Conservation (phyloP, 2,329 filamentous ascomycete genomes). For the Emergomyces orientalis region DNA sequence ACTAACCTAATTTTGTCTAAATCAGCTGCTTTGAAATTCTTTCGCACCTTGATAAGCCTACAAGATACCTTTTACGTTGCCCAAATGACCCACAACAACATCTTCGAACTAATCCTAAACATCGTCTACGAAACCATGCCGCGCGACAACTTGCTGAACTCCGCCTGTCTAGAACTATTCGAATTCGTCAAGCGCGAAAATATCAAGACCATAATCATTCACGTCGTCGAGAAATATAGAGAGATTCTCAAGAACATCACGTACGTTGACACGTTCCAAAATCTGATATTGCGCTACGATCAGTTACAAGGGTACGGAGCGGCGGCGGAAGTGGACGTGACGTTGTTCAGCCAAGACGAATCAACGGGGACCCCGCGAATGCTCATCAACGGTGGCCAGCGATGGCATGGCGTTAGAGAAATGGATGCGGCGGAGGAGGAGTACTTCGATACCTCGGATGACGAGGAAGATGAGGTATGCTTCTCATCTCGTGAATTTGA, state of each 20-base stretch:
- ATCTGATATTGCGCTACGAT: constrained; percentile 67
- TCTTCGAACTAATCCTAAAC: constrained; percentile 75
- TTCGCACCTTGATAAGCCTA: constrained; percentile 73
- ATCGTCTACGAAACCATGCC: constrained; percentile 79
- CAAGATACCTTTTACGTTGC: constrained; percentile 88
- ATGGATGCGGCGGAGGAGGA: constrained; percentile 80
- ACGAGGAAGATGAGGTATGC: constrained; percentile 61
- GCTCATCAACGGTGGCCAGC: constrained; percentile 45
- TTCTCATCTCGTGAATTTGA: constrained; percentile 9
- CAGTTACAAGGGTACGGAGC: constrained; percentile 60
- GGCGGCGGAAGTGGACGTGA: constrained; percentile 50
- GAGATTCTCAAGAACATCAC: constrained; percentile 66
- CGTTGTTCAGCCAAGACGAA: constrained; percentile 62
- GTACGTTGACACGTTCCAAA: constrained; percentile 76
- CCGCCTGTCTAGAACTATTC: constrained; percentile 87
- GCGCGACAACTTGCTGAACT: constrained; percentile 86
- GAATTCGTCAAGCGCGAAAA: constrained; percentile 78
- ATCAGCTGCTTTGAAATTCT: constrained; percentile 80
- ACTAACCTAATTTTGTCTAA: constrained; percentile 2
- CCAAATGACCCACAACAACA: constrained; percentile 69
- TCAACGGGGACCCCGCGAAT: constrained; percentile 44
- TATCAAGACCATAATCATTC: constrained; percentile 69
- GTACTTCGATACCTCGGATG: constrained; percentile 86
- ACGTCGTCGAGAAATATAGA: constrained; percentile 75
- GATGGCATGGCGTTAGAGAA: constrained; percentile 67